Evolutionary conservation across 2,329 filamentous ascomycete species (phyloP).

Genomic region (Hymenoscyphus fructigenus): DNA sequence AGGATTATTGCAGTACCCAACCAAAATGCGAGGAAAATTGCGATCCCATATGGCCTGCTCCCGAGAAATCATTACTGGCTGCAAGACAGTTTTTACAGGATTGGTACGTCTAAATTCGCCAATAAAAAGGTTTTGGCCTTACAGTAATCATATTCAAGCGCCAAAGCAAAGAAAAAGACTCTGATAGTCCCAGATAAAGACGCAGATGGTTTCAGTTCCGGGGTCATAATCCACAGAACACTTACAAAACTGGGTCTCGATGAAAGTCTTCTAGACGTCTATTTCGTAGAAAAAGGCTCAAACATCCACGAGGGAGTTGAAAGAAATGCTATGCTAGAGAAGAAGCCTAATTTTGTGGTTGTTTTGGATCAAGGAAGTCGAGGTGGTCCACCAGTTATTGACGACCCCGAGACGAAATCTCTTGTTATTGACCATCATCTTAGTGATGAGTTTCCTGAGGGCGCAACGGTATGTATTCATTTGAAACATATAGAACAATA

Average conservation of each 20-base stretch:
- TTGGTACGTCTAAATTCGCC: slow-evolving; percentile 44
- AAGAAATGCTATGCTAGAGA: slow-evolving; percentile 49
- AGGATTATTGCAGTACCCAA: slow-evolving; percentile 28
- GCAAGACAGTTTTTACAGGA: slow-evolving; percentile 57
- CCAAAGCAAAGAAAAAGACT: slow-evolving; percentile 47
- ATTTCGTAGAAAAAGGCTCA: slow-evolving; percentile 59
- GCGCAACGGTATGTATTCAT: slow-evolving; percentile 24
- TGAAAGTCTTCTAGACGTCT: slow-evolving; percentile 51
- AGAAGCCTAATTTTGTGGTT: slow-evolving; percentile 57
- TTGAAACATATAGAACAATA: background rate
- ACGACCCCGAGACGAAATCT: slow-evolving; percentile 45
- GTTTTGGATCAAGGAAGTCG: slow-evolving; percentile 66
- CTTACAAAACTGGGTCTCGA: slow-evolving; percentile 58
- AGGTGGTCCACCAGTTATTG: slow-evolving; percentile 52
- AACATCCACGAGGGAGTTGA: slow-evolving; percentile 57
- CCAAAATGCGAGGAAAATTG: slow-evolving; percentile 19
- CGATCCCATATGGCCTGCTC: slow-evolving; percentile 59
- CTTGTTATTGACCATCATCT: slow-evolving; percentile 66
- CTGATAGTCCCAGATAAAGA: slow-evolving; percentile 69
- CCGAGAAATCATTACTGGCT: slow-evolving; percentile 51
- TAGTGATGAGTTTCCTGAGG: slow-evolving; percentile 55
- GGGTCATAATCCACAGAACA: slow-evolving; percentile 61
- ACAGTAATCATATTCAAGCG: slow-evolving; percentile 36
- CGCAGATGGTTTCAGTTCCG: slow-evolving; percentile 64
- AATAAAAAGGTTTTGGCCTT: background rate